Base-by-base conservation (phyloP, 257 asterid species). In the Catharanthus roseus region DNA sequence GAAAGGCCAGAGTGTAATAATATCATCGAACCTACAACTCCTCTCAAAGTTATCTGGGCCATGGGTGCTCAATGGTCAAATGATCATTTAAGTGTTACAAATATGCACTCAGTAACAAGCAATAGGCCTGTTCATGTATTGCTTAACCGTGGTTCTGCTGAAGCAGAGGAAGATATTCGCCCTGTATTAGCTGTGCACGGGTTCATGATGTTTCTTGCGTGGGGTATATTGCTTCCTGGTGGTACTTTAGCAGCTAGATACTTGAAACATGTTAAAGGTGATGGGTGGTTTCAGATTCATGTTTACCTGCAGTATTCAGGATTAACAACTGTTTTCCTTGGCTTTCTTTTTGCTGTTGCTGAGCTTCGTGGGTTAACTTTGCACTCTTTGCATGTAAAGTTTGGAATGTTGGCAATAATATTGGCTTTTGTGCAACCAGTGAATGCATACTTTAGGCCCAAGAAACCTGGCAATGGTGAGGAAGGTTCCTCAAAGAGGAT, bases 121-220 rank as follows among this genome's bases (percentile, higher is more conserved):
- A 91, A 86, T 81, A 82, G 99, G 73, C 93, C 97, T 1, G 84
- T 93, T 77, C 88, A 93, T 21, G 97, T 93, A 61, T 79, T 90
- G 75, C 88, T 93, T 65, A 86, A 88, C 86, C 91, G 82, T 33
- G 97, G 97, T 50, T 91, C 96, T 57, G 95, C 99, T 18, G 96
- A 93, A 78, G 96, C 99, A 33, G 96, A 91, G 85, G 96, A 93
- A 87, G 93, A 91, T 73, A 78, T 93, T 41, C 79, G 95, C n/a
- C 99, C 99, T 3, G 99, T 91, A 38, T 78, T 93, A 78, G 99
- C 91, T 34, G 99, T 93, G 15, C 97, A 93, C 28, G 99, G 99
- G 65, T 91, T 95, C 78, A 91, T 95, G 97, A 91, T 95, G 99
- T 95, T 95, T 78, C 96, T 95, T 60, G 97, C 99, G 2, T 95